phyloP scores from a whole-genome alignment of 257 asterid genomes.

The Phtheirospermum japonicum region DNA sequence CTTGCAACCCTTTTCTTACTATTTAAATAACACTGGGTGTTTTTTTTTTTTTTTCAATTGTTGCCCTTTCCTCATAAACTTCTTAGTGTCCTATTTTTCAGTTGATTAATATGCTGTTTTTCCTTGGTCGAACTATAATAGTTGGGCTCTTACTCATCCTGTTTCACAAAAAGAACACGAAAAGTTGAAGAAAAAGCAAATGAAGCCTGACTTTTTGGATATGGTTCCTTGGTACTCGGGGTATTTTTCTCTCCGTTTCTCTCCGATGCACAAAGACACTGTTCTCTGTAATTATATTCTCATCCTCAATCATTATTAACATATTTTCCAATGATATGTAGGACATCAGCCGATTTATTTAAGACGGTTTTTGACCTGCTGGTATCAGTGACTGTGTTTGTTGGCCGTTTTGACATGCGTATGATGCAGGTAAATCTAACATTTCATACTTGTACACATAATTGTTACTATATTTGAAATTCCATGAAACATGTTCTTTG shows the following conservation, averaged over 20 bases:
- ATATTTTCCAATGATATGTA: conserved; percentile 34
- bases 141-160: conserved; percentile 99
- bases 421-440: conserved; percentile 79
- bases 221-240: conserved; percentile 99
- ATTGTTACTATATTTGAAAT: background rate
- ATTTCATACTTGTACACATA: conserved; percentile 10
- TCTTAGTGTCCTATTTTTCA: background rate
- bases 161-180: conserved; percentile 75
- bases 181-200: conserved; percentile 83
- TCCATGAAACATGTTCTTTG: background rate
- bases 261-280: background rate
- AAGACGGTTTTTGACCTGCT: conserved; percentile 96
- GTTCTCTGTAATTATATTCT: background rate
- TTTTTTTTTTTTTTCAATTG: background rate
- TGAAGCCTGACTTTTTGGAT: conserved; percentile 91
- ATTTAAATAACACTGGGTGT: background rate
- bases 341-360: conserved; percentile 97
- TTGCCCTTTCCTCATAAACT: background rate
- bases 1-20: too few relatives aligned
- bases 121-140: conserved; percentile 33
- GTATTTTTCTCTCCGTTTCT: conserved; percentile 33
- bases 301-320: conserved; percentile 23
- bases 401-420: conserved; percentile 99
- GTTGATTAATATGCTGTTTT: conserved; percentile 19
- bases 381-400: conserved; percentile 95